phyloP scores from a whole-genome alignment of 2,329 filamentous ascomycete genomes.

The Geosmithia morbida region DNA sequence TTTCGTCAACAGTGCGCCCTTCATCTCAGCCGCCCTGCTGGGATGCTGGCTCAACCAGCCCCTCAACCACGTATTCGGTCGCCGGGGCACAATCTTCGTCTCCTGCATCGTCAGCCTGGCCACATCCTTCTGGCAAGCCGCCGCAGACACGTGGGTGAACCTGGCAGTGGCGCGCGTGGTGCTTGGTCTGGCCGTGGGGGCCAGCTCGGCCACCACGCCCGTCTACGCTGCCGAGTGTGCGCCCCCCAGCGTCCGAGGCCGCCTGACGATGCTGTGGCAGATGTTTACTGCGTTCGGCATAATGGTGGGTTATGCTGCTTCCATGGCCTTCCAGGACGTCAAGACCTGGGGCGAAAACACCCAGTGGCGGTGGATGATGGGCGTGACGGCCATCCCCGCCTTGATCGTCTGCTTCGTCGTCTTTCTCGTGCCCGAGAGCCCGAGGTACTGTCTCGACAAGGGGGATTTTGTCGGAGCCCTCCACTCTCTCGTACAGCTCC shows the following conservation, averaged over 20 bases:
- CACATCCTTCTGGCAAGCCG: slow-evolving; percentile 29
- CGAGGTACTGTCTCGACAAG: slow-evolving; percentile 36
- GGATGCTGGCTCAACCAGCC: slow-evolving; percentile 13
- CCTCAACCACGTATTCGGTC: slow-evolving; percentile 44
- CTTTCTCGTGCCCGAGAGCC: slow-evolving; percentile 34
- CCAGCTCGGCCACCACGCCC: slow-evolving; percentile 13
- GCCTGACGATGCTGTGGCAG: slow-evolving; percentile 17
- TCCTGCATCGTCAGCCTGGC: slow-evolving; percentile 37
- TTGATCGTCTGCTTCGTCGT: slow-evolving; percentile 30
- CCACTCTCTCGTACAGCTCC: slow-evolving; percentile 26
- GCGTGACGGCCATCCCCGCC: slow-evolving; percentile 34
- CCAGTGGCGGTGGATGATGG: slow-evolving; percentile 20
- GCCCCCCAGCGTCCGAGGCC: slow-evolving; percentile 14
- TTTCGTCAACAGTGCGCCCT: slow-evolving; percentile 38
- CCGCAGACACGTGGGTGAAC: slow-evolving; percentile 2
- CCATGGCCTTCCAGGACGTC: slow-evolving; percentile 7
- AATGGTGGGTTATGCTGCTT: slow-evolving; percentile 18
- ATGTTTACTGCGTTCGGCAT: slow-evolving; percentile 22
- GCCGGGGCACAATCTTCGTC: slow-evolving; percentile 49
- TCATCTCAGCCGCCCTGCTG: slow-evolving; percentile 31
- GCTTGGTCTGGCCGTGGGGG: slow-evolving; percentile 15
- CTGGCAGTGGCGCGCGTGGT: slow-evolving; percentile 12
- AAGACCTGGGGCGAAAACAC: slow-evolving; percentile 4
- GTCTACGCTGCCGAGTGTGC: slow-evolving; percentile 15
- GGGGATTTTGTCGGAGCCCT: slow-evolving; percentile 27